Conservation (phyloP, 2,329 filamentous ascomycete genomes). For the Dryadomyces quercivorus region DNA sequence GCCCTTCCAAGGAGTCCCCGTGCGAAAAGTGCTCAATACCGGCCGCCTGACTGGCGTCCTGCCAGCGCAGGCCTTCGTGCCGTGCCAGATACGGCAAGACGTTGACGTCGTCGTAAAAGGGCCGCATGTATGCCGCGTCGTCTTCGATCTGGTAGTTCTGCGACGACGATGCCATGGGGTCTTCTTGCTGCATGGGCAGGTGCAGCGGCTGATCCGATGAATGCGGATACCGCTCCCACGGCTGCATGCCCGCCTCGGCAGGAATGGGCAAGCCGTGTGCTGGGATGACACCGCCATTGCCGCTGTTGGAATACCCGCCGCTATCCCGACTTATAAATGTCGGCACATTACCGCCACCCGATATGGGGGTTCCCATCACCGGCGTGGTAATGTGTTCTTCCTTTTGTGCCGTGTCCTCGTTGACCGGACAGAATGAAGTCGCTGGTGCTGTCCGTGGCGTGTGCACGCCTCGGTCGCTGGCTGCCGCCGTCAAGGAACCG, state of each 20-base stretch:
- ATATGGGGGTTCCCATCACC: background rate
- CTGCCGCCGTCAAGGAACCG: background rate
- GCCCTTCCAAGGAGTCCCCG: slow-evolving; percentile 5
- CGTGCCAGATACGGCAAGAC: slow-evolving; percentile 12
- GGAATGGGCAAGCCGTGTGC: background rate
- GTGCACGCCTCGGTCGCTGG: background rate
- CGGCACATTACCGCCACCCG: background rate
- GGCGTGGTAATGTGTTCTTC: background rate
- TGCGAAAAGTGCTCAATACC: slow-evolving; percentile 18
- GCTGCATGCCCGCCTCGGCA: slow-evolving; percentile 3
- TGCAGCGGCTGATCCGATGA: slow-evolving; percentile 4
- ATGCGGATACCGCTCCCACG: slow-evolving; percentile 2
- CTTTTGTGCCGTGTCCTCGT: too few species aligned
- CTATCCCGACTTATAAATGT: background rate
- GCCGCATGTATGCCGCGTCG: slow-evolving; percentile 1
- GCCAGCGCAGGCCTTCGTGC: slow-evolving; percentile 17
- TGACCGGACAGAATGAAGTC: too few species aligned
- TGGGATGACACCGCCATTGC: background rate
- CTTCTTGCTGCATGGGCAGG: slow-evolving; percentile 2
- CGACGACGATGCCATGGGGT: background rate
- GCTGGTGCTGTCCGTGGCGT: background rate
- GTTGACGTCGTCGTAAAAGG: slow-evolving; percentile 8
- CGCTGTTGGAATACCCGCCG: background rate
- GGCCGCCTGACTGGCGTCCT: slow-evolving; percentile 12
- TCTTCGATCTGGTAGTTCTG: background rate